phyloP scores from a whole-genome alignment of 371 early-diverging fungal genomes.

The Vairimorpha ceranae region DNA sequence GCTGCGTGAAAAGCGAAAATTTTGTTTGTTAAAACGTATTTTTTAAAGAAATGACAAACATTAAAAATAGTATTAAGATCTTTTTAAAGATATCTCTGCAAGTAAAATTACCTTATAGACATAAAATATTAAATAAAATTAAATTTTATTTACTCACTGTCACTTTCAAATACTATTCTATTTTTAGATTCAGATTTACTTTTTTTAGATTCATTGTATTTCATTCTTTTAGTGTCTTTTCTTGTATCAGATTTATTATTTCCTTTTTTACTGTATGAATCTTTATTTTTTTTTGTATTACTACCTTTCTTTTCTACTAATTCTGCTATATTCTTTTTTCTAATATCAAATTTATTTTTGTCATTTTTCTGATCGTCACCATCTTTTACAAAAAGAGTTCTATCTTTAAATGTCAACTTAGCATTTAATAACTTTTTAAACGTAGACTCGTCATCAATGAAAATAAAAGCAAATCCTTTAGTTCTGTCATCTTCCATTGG shows the following conservation, averaged over 20 bases:
- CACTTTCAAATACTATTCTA: slow-evolving; percentile 33
- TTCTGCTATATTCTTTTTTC: slow-evolving; percentile 12
- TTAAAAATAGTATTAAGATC: no score
- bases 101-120: no score
- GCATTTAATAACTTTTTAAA: slow-evolving; percentile 45
- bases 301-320: background rate
- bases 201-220: background rate
- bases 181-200: background rate
- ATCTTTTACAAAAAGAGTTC: slow-evolving; percentile 48
- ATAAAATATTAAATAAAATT: no score
- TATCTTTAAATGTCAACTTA: slow-evolving; percentile 53
- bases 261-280: background rate
- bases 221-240: background rate
- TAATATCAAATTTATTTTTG: slow-evolving; percentile 26
- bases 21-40: no score
- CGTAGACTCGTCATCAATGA: slow-evolving; percentile 26
- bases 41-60: no score
- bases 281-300: background rate
- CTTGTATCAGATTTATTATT: background rate
- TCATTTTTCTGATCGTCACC: slow-evolving; percentile 16
- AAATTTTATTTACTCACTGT: slow-evolving; percentile 12
- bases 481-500: slow-evolving; percentile 52
- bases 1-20: no score
- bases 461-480: slow-evolving; percentile 59
- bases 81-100: no score